Percentiles rank a stretch among this genome's conserved stretches.
Conservation (phyloP, 2,329 filamentous ascomycete genomes). For the Bipolaris oryzae region DNA sequence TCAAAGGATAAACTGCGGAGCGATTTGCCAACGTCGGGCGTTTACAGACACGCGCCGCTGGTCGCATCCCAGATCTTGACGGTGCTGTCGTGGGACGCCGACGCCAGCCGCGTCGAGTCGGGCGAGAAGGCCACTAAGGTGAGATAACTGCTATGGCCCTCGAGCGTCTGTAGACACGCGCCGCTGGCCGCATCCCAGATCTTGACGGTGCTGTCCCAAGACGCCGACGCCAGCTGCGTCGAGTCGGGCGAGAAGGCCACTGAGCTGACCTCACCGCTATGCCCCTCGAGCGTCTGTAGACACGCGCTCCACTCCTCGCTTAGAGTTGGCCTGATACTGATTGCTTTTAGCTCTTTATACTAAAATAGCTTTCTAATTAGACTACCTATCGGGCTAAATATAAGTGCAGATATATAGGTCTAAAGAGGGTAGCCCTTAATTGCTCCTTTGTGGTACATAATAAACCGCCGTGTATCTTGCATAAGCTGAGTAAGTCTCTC, state of each 20-base stretch:
- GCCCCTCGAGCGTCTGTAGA: background rate
- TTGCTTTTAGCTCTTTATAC: no score
- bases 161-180: background rate
- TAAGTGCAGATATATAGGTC: no score
- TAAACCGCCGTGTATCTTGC: no score
- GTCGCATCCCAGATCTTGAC: background rate
- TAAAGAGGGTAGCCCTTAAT: no score
- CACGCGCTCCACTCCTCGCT: background rate
- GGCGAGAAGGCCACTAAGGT: constrained; percentile 25
- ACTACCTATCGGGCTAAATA: no score
- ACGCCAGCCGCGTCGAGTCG: no score
- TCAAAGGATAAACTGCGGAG: no score
- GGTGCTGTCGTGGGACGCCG: background rate
- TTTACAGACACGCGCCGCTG: background rate
- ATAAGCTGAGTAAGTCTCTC: no score
- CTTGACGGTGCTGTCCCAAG: constrained; percentile 15
- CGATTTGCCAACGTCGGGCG: background rate
- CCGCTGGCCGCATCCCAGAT: constrained; percentile 14
- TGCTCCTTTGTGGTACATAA: no score
- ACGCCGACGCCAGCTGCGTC: constrained; percentile 14
- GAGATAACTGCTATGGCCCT: constrained; percentile 4
- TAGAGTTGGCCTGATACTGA: no score
- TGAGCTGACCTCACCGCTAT: background rate
- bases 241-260: constrained; percentile 25
- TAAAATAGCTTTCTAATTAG: no score